Evolutionary conservation across 2,329 filamentous ascomycete genomes (phyloP).

Genomic region (Pseudogymnoascus sp.): DNA sequence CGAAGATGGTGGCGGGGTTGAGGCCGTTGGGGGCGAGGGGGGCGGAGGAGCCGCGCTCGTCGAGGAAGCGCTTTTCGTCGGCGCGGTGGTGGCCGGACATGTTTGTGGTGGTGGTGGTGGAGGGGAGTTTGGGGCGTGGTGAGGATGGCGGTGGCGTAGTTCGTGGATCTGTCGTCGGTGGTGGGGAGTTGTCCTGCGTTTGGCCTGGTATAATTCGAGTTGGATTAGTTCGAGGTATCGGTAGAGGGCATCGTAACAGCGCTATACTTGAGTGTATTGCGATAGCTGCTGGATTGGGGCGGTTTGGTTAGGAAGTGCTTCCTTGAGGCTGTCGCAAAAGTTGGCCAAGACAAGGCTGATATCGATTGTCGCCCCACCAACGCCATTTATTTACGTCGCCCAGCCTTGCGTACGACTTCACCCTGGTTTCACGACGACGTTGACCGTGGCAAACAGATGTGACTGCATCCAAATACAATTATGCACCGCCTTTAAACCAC

Average conservation of each 20-base stretch:
- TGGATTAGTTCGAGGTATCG: background rate
- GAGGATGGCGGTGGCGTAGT: background rate
- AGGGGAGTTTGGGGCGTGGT: background rate
- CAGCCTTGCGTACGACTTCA: slow-evolving; percentile 4
- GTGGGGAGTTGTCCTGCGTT: background rate
- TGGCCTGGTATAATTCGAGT: background rate
- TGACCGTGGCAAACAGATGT: background rate
- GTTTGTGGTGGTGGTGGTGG: background rate
- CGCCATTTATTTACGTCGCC: slow-evolving; percentile 16
- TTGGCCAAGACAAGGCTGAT: slow-evolving; percentile 20
- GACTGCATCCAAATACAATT: background rate
- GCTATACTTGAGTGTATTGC: background rate
- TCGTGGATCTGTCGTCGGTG: background rate
- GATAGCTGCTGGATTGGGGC: slow-evolving; percentile 14
- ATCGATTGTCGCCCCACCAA: slow-evolving; percentile 41
- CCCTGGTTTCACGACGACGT: background rate
- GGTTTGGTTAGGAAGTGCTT: background rate
- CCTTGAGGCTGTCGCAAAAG: slow-evolving; percentile 8
- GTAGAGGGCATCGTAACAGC: background rate
- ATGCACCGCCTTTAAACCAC: background rate
- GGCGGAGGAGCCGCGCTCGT: slow-evolving; percentile 77
- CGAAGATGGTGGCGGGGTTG: slow-evolving; percentile 92
- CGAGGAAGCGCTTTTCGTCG: slow-evolving; percentile 75
- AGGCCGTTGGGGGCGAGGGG: slow-evolving; percentile 75
- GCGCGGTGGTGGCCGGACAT: slow-evolving; percentile 61